A percentile compares a stretch with the other conserved stretches of the same genome.
Evolutionary conservation across 2,329 filamentous ascomycete species (phyloP).

Genomic region (Nemania sp.): DNA sequence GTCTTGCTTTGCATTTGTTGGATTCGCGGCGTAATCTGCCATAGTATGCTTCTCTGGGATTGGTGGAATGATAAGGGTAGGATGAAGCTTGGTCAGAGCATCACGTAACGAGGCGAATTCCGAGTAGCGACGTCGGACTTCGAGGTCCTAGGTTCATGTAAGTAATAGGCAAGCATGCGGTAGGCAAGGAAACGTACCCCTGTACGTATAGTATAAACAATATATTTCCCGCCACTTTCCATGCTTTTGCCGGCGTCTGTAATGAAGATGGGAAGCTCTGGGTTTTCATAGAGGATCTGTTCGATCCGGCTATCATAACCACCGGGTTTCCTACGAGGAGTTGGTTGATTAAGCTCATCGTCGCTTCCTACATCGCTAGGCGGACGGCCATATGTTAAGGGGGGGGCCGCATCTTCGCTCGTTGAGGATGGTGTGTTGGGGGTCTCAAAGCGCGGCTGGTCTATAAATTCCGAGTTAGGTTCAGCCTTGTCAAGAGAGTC

Average conservation of each 20-base stretch:
- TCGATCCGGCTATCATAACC: conserved; percentile 96
- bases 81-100: conserved; percentile 90
- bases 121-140: conserved; percentile 94
- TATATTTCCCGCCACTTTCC: conserved; percentile 91
- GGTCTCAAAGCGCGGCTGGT: conserved; percentile 68
- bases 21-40: conserved; percentile 97
- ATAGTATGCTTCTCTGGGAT: conserved; percentile 99
- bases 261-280: conserved; percentile 88
- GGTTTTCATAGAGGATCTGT: conserved; percentile 96
- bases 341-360: conserved; percentile 61
- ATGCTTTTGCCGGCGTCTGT: conserved; percentile 95
- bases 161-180: conserved; percentile 30
- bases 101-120: conserved; percentile 93
- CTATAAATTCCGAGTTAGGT: conserved; percentile 60
- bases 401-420: conserved; percentile 71
- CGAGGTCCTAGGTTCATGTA: conserved; percentile 76
- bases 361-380: conserved; percentile 61
- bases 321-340: conserved; percentile 78
- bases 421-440: conserved; percentile 79
- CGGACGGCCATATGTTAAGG: conserved; percentile 48
- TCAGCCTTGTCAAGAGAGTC: conserved; percentile 56
- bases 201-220: conserved; percentile 96
- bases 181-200: conserved; percentile 70
- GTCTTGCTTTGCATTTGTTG: conserved; percentile 97
- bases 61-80: conserved; percentile 93